phyloP scores from a whole-genome alignment of 306 rosid species.

The Pyrus betulifolia region DNA sequence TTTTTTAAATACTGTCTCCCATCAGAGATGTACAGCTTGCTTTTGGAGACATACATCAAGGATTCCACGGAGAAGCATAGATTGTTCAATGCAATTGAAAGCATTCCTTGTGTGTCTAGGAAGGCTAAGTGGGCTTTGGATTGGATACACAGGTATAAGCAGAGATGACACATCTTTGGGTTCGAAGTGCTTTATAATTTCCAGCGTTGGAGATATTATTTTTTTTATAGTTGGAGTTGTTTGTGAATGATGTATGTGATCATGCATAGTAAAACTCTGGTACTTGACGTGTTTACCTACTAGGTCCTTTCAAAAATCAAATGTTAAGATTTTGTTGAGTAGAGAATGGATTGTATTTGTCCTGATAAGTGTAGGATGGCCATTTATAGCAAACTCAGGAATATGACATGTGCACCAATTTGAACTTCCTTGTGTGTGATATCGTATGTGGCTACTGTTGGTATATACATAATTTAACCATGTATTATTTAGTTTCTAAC shows the following conservation, averaged over 20 bases:
- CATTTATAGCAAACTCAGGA: neutral
- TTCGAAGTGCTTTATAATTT: neutral
- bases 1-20: conserved; percentile 8
- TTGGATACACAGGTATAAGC: conserved; percentile 67
- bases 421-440: neutral
- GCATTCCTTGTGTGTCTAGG: conserved; percentile 69
- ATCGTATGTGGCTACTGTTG: too few species aligned
- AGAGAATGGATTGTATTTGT: neutral
- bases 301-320: neutral
- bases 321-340: neutral
- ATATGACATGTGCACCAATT: neutral
- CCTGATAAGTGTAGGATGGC: neutral
- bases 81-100: conserved; percentile 77
- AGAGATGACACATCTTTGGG: neutral
- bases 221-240: neutral
- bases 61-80: conserved; percentile 79
- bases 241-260: neutral
- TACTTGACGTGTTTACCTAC: neutral
- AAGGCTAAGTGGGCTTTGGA: conserved; percentile 85
- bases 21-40: conserved; percentile 93
- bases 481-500: neutral
- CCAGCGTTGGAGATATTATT: neutral
- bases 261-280: neutral
- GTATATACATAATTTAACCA: neutral
- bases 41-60: conserved; percentile 78